These are phyloP conservation scores for Globisporangium iwayamae DNA, from an alignment of 352 stramenopile genomes.

Conservation along the genomic window DNA sequence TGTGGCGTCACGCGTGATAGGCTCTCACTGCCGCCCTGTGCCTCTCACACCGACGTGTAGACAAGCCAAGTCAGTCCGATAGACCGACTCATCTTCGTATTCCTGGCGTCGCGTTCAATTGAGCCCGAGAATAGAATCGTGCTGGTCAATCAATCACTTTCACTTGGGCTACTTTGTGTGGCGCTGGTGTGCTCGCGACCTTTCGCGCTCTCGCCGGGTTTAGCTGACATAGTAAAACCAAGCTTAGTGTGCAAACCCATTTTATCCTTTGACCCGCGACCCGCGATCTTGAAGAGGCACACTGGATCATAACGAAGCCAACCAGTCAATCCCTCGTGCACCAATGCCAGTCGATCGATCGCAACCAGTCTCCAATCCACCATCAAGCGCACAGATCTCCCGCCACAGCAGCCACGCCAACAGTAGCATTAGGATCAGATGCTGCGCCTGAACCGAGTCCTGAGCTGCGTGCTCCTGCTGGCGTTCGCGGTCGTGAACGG, in stretches of 20 bases:
- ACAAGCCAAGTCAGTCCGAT: neutral
- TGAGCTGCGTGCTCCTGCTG: conserved; percentile 6
- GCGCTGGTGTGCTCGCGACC: neutral
- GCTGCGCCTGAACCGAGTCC: conserved; percentile 2
- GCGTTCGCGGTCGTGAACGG: neutral
- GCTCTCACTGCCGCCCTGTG: neutral
- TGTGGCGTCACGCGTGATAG: neutral
- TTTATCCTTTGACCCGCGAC: neutral
- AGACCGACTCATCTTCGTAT: neutral
- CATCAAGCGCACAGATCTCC: neutral
- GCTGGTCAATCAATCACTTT: neutral
- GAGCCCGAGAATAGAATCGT: conserved; percentile 6
- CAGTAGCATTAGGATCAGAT: neutral
- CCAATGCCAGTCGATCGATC: neutral
- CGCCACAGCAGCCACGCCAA: neutral
- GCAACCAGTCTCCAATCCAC: conserved; percentile 3
- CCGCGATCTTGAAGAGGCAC: conserved; percentile 13
- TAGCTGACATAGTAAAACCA: neutral
- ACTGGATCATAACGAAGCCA: neutral
- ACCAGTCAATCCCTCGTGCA: neutral
- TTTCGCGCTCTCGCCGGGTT: neutral
- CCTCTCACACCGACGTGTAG: neutral
- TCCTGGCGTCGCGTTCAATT: neutral
- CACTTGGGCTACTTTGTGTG: neutral
- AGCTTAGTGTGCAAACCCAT: neutral